Evolutionary conservation across 768 basidiomycete species (phyloP), one percentile per base, ranked within the genome.

Genomic region (Termitomyces sp.): DNA sequence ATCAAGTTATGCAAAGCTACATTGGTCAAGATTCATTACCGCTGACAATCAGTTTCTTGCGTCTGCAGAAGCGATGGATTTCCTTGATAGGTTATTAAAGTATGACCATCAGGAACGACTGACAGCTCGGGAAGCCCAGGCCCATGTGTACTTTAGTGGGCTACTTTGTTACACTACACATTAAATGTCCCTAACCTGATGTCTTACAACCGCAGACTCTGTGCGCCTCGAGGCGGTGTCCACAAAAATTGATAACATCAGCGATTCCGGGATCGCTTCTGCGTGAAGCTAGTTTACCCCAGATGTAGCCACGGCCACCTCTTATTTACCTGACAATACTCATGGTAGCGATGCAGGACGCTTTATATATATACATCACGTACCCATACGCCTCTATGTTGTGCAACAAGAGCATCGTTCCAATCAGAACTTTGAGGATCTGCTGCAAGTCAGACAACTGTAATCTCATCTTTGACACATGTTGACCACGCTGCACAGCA

Each of bases 71-170:
- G 85, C 81, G 4, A 68, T 86, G 57, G 85, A 87, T 65, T 78
- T 88, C 54, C 69, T 89, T 45, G 87, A 88, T 62, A 82, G 80
- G 66, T 69, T 88, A 52, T 71, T 87, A 64, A 76, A 78, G 59
- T 89, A 87, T 67, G 87, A 88, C 64, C 87, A 88, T 64, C 80
- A 79, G 64, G 82, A 85, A 64, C 74, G 86, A 60, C 72, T 85
- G 37, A 87, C 86, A 16, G 85, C 86, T 42, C 74, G 75, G 60
- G 86, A 89, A 69, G 82, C 83, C 35, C 83, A 84, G 71, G 74
- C 74, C 52, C 86, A 88, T 68, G 74, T 82, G 53, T 88, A 82
- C 72, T 88, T 88, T 67, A 82, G 81, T 81, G 45, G 66, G 66
- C 61, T 59, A 55, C 63, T 59, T 61, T 55, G 53, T n/a, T n/a